phyloP scores from a whole-genome alignment of 495 filamentous ascomycete species.

The Articulospora tetracladia region DNA sequence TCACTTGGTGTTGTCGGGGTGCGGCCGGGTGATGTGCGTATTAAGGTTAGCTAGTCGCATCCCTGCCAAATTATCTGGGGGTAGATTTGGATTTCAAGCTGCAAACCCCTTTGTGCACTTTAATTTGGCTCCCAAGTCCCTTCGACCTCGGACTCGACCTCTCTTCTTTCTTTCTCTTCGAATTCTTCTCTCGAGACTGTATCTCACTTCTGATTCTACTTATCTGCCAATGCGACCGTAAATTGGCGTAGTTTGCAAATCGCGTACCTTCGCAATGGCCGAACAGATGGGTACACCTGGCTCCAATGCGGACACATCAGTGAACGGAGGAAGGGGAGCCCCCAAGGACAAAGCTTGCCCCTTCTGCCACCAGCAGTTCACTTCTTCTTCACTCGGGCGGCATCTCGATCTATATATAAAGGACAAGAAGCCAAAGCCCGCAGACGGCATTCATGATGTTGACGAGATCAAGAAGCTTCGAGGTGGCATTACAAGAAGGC shows the following conservation, averaged over 20 bases:
- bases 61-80: neutral
- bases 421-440: conserved; percentile 75
- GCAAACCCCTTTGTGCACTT: neutral
- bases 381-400: conserved; percentile 87
- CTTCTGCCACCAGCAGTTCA: conserved; percentile 81
- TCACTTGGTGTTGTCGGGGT: neutral
- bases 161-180: neutral
- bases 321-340: conserved; percentile 32
- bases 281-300: conserved; percentile 41
- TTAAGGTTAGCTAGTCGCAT: neutral
- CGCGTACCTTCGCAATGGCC: neutral
- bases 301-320: conserved; percentile 38
- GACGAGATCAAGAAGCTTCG: conserved; percentile 80
- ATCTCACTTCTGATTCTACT: neutral
- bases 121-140: neutral
- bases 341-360: conserved; percentile 79
- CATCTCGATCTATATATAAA: conserved; percentile 90
- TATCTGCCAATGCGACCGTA: conserved; percentile 1
- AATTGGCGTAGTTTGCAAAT: neutral
- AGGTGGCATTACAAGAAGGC: conserved; percentile 76
- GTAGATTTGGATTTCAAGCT: neutral
- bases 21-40: neutral
- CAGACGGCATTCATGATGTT: conserved; percentile 84
- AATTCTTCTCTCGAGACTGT: neutral
- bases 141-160: neutral